Evolutionary conservation across 2,329 filamentous ascomycete genomes (phyloP).

Genomic region (Paraphoma sp.): DNA sequence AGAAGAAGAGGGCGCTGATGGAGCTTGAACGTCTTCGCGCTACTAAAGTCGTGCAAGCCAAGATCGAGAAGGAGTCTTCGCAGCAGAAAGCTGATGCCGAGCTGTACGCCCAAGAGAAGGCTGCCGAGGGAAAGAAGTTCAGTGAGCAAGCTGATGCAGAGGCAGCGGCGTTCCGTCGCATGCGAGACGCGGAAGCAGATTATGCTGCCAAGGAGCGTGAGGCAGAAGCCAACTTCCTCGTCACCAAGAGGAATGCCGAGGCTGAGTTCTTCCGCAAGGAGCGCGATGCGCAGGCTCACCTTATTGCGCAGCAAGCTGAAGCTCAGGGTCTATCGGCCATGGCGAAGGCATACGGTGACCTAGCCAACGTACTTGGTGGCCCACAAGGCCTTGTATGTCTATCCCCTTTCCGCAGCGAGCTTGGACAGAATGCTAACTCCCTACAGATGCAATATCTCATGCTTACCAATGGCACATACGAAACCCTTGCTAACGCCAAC

Average conservation of each 20-base stretch:
- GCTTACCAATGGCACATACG: constrained; percentile 82
- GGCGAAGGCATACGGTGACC: constrained; percentile 78
- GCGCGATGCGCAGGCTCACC: constrained; percentile 65
- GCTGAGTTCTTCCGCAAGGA: constrained; percentile 50
- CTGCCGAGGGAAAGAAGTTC: constrained; percentile 62
- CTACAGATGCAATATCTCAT: constrained; percentile 76
- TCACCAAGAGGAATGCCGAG: constrained; percentile 52
- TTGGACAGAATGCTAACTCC: background rate
- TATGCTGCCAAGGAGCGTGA: constrained; percentile 50
- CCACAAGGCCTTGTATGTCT: constrained; percentile 66
- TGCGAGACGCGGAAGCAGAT: constrained; percentile 52
- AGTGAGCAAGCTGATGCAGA: constrained; percentile 66
- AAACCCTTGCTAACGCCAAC: constrained; percentile 79
- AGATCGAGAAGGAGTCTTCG: constrained; percentile 70
- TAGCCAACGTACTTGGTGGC: constrained; percentile 76
- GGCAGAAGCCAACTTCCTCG: constrained; percentile 59
- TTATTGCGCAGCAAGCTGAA: constrained; percentile 70
- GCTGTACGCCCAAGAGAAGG: constrained; percentile 57
- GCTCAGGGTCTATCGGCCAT: constrained; percentile 79
- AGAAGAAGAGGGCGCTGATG: constrained; percentile 77
- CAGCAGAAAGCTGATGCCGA: constrained; percentile 71
- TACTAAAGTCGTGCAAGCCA: constrained; percentile 78
- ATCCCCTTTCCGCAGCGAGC: background rate
- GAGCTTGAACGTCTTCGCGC: constrained; percentile 83
- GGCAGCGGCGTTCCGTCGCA: constrained; percentile 54